Evolutionary conservation across 192 early-diverging fungal species (phyloP), one percentile per base, ranked within the genome.

Genomic region (Gamsiella multidivaricata): DNA sequence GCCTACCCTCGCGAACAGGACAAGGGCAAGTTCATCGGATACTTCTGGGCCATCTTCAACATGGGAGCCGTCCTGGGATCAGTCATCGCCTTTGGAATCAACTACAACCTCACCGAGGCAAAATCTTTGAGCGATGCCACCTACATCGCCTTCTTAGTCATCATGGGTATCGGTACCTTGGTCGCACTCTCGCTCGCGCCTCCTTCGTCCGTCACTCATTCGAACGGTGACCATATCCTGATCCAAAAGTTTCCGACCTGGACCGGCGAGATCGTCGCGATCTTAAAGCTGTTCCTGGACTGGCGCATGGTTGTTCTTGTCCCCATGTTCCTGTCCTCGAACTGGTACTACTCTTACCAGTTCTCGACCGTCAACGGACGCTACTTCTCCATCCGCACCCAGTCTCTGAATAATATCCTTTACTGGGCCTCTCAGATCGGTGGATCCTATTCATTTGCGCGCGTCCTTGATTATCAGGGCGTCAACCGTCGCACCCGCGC

Each of bases 11-110:
- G 81, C 18, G 94, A 95, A 69, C 71, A 88, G n/a, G 85, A 92
- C 45, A 94, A 94, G 84, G 94, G 92, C 39, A 88, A 84, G 62
- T 93, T 85, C 80, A 93, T 96, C 53, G 89, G 89, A 23, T 83
- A 90, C 34, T 96, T 96, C 87, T 96, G 95, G 95, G 85, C 89
- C 62, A 91, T 95, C 54, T 96, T 94, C 86, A 84, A 84, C 69
- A 79, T 90, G 69, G 95, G 95, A 56, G 95, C 90, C 34, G 87
- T 92, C 62, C 59, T 96, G 25, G 95, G 95, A 69, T 88, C 89
- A 54, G 84, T 90, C 36, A 86, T 96, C 65, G 86, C 87, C 29
- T 86, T 95, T 49, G 89, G 81, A 42, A 84, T 90, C 57, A 90
- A 93, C 80, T 95, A 80, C 84, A 74, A 93, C 57, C 54, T 62